Evolutionary conservation across 495 filamentous ascomycete species (phyloP).

Genomic region (Podospora bellae-mahoneyi): DNA sequence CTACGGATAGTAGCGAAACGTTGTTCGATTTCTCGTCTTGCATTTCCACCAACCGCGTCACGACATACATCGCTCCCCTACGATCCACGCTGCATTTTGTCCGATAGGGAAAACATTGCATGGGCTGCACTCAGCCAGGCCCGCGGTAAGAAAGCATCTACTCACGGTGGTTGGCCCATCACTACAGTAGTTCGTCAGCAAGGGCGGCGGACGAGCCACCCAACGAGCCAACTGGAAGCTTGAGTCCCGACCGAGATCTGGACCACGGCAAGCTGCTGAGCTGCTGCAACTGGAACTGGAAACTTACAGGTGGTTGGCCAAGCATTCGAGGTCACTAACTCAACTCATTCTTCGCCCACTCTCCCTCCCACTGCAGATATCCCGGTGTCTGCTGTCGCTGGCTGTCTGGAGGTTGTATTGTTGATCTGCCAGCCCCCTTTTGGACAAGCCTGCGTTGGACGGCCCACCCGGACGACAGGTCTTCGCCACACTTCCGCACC

Average conservation of each 20-base stretch:
- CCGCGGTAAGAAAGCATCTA: constrained; percentile 15
- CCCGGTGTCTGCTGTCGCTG: neutral
- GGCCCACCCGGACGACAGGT: constrained; percentile 19
- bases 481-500: constrained; percentile 27
- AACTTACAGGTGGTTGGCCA: constrained; percentile 13
- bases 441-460: neutral
- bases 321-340: neutral
- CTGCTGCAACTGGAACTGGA: constrained; percentile 15
- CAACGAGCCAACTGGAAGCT: constrained; percentile 25
- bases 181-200: constrained; percentile 27
- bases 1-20: neutral
- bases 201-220: constrained; percentile 23
- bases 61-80: constrained; percentile 19
- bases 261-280: constrained; percentile 17
- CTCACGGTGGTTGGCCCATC: constrained; percentile 28
- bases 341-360: neutral
- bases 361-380: neutral
- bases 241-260: constrained; percentile 23
- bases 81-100: constrained; percentile 23
- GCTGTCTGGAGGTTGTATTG: neutral
- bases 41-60: constrained; percentile 6
- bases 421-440: constrained; percentile 13
- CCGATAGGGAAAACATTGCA: constrained; percentile 23
- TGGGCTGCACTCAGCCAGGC: constrained; percentile 26
- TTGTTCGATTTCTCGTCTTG: neutral